Percentiles rank a stretch among this genome's conserved stretches.
Conservation (phyloP, 1,284 basidiomycete genomes). For the Malassezia brasiliensis region DNA sequence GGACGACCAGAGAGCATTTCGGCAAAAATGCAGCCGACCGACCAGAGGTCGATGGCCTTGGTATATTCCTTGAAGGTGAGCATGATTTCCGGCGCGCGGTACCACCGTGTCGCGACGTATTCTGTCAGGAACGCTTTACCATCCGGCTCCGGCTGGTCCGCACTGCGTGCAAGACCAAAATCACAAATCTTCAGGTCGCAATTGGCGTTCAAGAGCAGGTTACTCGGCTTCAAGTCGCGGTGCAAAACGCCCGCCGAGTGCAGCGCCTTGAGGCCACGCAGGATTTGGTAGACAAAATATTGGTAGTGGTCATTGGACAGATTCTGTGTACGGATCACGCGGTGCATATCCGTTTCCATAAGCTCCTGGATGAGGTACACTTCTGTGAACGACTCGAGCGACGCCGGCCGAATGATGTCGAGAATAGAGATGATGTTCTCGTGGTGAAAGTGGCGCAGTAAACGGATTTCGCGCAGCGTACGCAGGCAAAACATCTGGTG, state of each 20-base stretch:
- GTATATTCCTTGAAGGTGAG: conserved; percentile 49
- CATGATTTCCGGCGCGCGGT: conserved; percentile 48
- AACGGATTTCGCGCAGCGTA: conserved; percentile 45
- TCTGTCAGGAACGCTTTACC: conserved; percentile 47
- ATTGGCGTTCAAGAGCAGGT: conserved; percentile 44
- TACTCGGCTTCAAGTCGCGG: conserved; percentile 44
- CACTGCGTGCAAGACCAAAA: conserved; percentile 46
- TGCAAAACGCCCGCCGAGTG: conserved; percentile 46
- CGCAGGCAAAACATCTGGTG: conserved; percentile 48
- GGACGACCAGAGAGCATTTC: conserved; percentile 86
- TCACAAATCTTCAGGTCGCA: conserved; percentile 48
- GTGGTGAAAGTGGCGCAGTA: conserved; percentile 45
- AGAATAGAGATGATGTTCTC: conserved; percentile 42
- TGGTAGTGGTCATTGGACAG: conserved; percentile 70
- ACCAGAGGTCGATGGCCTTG: conserved; percentile 59
- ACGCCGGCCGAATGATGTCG: conserved; percentile 36
- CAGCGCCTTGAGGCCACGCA: conserved; percentile 47
- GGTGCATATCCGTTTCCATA: conserved; percentile 48
- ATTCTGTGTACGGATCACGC: conserved; percentile 47
- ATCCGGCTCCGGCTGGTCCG: conserved; percentile 41
- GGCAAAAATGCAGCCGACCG: conserved; percentile 81
- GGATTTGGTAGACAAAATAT: conserved; percentile 78
- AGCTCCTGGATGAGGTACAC: conserved; percentile 62
- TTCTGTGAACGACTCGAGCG: conserved; percentile 84
- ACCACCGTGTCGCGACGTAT: conserved; percentile 48